Percentiles rank a stretch among this genome's conserved stretches.
Conservation (phyloP, 345 rosid genomes). For the Euclidium syriacum region DNA sequence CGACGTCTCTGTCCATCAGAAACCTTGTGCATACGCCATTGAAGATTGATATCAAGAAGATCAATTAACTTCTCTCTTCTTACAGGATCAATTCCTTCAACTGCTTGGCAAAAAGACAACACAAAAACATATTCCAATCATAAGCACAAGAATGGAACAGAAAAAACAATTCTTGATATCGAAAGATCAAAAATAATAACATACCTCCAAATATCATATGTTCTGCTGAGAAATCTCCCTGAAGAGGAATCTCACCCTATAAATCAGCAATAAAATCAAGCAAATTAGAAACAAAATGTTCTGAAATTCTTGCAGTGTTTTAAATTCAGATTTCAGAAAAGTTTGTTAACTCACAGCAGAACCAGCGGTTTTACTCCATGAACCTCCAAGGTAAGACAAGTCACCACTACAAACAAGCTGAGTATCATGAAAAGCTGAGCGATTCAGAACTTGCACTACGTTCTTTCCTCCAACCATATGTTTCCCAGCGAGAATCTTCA, state of each 20-base stretch:
- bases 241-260: slow-evolving; percentile 92
- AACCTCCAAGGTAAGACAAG: slow-evolving; percentile 86
- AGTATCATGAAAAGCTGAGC: slow-evolving; percentile 93
- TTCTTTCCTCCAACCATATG: slow-evolving; percentile 95
- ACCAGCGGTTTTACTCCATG: slow-evolving; percentile 91
- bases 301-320: neutral
- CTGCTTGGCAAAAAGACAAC: slow-evolving; percentile 33
- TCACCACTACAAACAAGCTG: slow-evolving; percentile 86
- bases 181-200: too few relatives aligned
- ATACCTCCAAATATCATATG: slow-evolving; percentile 99
- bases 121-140: neutral
- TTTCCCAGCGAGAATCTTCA: slow-evolving; percentile 86
- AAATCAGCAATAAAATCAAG: neutral
- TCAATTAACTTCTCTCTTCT: slow-evolving; percentile 88
- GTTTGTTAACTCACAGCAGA: slow-evolving; percentile 63
- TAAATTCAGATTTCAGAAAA: neutral
- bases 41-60: slow-evolving; percentile 86
- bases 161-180: neutral
- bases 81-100: slow-evolving; percentile 82
- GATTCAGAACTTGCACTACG: slow-evolving; percentile 64
- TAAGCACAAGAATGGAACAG: neutral
- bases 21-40: slow-evolving; percentile 99
- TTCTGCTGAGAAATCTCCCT: slow-evolving; percentile 95
- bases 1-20: slow-evolving; percentile 98
- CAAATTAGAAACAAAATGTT: neutral